Evolutionary conservation across 805 yeast species (phyloP).

Genomic region (Jamesozyma hellenica): DNA sequence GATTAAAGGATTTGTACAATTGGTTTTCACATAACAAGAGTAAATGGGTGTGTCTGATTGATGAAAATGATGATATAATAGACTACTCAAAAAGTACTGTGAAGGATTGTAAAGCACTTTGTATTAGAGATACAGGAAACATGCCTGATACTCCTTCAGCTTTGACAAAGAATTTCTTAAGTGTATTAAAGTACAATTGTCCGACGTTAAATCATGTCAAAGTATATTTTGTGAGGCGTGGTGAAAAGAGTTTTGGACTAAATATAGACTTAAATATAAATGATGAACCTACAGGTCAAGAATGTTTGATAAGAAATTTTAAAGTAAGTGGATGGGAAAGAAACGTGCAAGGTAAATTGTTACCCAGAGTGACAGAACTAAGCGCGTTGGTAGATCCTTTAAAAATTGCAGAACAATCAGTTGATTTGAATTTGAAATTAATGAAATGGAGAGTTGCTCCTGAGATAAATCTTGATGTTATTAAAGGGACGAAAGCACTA

Average conservation of each 20-base stretch:
- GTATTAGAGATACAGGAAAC: slow-evolving; percentile 34
- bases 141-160: slow-evolving; percentile 37
- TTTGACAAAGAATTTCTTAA: slow-evolving; percentile 49
- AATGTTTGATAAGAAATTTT: too few species aligned
- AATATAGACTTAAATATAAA: not conserved
- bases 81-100: slow-evolving; percentile 9
- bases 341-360: slow-evolving; percentile 57
- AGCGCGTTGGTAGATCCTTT: slow-evolving; percentile 73
- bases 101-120: slow-evolving; percentile 18
- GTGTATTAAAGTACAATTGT: slow-evolving; percentile 30
- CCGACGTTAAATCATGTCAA: slow-evolving; percentile 30
- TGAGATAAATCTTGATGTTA: slow-evolving; percentile 53
- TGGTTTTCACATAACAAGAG: slow-evolving; percentile 15
- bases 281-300: not conserved
- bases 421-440: slow-evolving; percentile 76
- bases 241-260: slow-evolving; percentile 6
- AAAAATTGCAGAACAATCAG: slow-evolving; percentile 81
- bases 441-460: slow-evolving; percentile 98
- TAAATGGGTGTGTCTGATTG: slow-evolving; percentile 25
- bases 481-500: slow-evolving; percentile 53
- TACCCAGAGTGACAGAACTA: slow-evolving; percentile 76
- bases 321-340: slow-evolving; percentile 86
- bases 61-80: slow-evolving; percentile 11
- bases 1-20: slow-evolving; percentile 1
- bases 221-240: slow-evolving; percentile 33